Base-by-base conservation (phyloP, 805 yeast genomes). In the Candida ovalis region DNA sequence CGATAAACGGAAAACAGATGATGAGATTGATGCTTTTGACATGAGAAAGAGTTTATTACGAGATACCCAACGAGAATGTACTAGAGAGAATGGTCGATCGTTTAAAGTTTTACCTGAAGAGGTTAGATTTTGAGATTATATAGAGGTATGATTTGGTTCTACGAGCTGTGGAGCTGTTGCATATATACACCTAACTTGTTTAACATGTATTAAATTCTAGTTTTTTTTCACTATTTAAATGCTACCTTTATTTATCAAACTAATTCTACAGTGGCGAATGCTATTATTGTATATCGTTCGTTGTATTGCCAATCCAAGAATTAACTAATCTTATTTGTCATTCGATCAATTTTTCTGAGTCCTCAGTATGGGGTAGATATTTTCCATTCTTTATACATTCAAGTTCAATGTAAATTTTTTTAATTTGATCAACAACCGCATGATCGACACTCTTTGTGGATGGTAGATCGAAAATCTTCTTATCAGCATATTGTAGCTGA, bases 21-120 rank as follows among this genome's bases (percentile, higher is more conserved):
- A 91, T 66, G 77, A 75, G 19, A 75, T 78, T 42, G 97, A 92
- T 71, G 98, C 97, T 0, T 91, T 81, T 64, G 96, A 88, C 63
- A 86, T 87, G 96, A 69, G 96, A 47, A 80, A 82, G 58, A 72
- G 80, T 25, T 72, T 84, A 67, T 72, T 71, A 4, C 66, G 88
- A 46, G 92, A 87, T 60, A 58, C 60, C 1, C 73, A 78, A 0
- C 53, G 68, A 9, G 77, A 75, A 52, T 80, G 86, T 17, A 71
- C 80, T 3, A 62, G 92, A 47, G 64, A 65, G 0, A 76, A 86
- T 57, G 96, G 95, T 0, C 73, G 81, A 23, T 73, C 76, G 22
- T 72, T 73, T 28, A 71, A 79, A 52, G 86, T 82, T 15, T 66
- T 79, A 44, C 94, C 96, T 0, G 75, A 80, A 33, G 92, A 87